Evolutionary conservation across 768 basidiomycete genomes (phyloP).

Genomic region (Agaricus blazei): DNA sequence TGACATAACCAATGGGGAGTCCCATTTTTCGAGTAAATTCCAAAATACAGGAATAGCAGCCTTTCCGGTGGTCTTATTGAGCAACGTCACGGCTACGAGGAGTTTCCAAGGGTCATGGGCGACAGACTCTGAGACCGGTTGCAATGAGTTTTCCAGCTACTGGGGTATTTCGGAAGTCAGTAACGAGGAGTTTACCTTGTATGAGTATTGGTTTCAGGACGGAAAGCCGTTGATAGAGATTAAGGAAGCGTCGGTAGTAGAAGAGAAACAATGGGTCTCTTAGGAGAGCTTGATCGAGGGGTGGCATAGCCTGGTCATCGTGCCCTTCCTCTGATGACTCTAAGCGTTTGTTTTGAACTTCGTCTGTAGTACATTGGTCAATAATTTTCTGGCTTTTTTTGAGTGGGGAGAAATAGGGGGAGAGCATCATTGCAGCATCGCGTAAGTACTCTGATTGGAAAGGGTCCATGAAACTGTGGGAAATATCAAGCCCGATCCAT

Average conservation of each 20-base stretch:
- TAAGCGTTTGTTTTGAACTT: not conserved
- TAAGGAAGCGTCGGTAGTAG: conserved; percentile 19
- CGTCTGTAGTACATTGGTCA: not conserved
- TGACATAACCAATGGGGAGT: conserved; percentile 48
- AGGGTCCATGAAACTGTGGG: too few species aligned
- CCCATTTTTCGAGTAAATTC: conserved; percentile 51
- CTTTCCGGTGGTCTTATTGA: conserved; percentile 67
- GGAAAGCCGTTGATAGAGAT: conserved; percentile 19
- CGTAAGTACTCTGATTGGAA: too few species aligned
- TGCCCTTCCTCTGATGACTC: not conserved
- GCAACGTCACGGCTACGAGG: conserved; percentile 57
- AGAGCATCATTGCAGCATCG: not conserved
- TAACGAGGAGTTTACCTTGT: conserved; percentile 26
- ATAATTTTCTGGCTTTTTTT: not conserved
- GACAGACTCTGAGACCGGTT: conserved; percentile 36
- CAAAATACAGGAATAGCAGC: conserved; percentile 64
- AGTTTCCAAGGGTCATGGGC: conserved; percentile 64
- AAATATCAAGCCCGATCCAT: too few species aligned
- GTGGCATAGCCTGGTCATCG: not conserved
- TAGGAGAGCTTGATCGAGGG: not conserved
- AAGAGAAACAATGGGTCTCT: conserved; percentile 23
- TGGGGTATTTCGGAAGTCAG: not conserved
- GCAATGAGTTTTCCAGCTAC: not conserved
- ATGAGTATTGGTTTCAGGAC: conserved; percentile 31
- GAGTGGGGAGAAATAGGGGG: conserved; percentile 1